Percentiles rank a stretch among this genome's conserved stretches.
Evolutionary conservation across 805 yeast genomes (phyloP).

Genomic region (Teunomyces pallodes): DNA sequence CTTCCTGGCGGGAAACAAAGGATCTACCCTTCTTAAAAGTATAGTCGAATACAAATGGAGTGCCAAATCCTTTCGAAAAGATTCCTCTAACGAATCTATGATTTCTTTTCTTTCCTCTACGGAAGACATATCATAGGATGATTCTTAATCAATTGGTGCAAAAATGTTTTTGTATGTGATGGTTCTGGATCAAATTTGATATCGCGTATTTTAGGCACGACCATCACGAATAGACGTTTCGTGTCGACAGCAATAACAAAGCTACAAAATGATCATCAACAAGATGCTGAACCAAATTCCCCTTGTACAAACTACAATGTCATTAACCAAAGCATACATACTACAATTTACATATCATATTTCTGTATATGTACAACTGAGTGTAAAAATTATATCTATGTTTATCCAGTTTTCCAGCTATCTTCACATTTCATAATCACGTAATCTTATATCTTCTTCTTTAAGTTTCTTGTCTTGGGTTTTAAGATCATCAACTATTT

Average conservation of each 20-base stretch:
- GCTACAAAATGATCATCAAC: too few relatives aligned
- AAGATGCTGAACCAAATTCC: too few relatives aligned
- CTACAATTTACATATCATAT: too few relatives aligned
- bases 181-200: neutral
- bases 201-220: too few relatives aligned
- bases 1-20: constrained; percentile 29
- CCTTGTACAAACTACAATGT: too few relatives aligned
- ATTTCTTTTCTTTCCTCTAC: constrained; percentile 19
- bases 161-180: neutral
- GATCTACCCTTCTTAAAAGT: constrained; percentile 40
- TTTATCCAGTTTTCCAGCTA: too few relatives aligned
- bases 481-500: constrained; percentile 12
- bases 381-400: too few relatives aligned
- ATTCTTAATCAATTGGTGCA: neutral
- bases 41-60: constrained; percentile 62
- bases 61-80: constrained; percentile 54
- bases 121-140: constrained; percentile 3
- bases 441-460: neutral
- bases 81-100: constrained; percentile 42
- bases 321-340: too few relatives aligned
- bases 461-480: neutral
- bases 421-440: neutral
- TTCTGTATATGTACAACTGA: too few relatives aligned
- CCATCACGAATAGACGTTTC: too few relatives aligned
- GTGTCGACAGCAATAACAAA: too few relatives aligned